phyloP scores from a whole-genome alignment of 2,329 filamentous ascomycete species.

The Hymenoscyphus fructigenus region DNA sequence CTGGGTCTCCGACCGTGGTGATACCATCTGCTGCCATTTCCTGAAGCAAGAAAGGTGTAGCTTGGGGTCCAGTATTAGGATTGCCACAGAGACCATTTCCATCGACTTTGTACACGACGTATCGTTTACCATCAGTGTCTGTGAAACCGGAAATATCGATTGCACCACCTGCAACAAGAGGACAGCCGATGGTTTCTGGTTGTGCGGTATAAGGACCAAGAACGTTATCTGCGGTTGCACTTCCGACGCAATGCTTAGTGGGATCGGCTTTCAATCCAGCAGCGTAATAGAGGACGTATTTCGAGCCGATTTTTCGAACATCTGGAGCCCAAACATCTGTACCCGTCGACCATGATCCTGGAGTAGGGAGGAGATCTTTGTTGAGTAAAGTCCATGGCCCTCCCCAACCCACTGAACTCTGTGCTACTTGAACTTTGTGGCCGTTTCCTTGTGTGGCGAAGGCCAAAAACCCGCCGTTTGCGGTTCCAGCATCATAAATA shows the following conservation, averaged over 20 bases:
- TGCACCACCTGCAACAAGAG: constrained; percentile 53
- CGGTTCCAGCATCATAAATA: constrained; percentile 39
- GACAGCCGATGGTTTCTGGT: constrained; percentile 46
- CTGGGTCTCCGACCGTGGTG: constrained; percentile 50
- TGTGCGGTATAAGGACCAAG: constrained; percentile 19
- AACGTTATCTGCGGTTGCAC: constrained; percentile 47
- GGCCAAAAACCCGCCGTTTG: constrained; percentile 53
- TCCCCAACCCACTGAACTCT: constrained; percentile 36
- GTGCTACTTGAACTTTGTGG: constrained; percentile 53
- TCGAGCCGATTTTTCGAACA: constrained; percentile 51
- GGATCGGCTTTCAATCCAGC: constrained; percentile 44
- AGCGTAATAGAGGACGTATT: constrained; percentile 61
- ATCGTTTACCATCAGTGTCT: constrained; percentile 54
- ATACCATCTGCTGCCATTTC: constrained; percentile 50
- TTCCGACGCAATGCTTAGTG: constrained; percentile 57
- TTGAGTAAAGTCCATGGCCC: constrained; percentile 50
- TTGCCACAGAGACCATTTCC: constrained; percentile 56
- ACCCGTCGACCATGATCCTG: constrained; percentile 54
- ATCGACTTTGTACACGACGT: constrained; percentile 66
- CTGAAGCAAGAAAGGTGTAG: constrained; percentile 59
- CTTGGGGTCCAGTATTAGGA: constrained; percentile 39
- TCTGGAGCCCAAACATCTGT: constrained; percentile 62
- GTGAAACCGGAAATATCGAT: constrained; percentile 63
- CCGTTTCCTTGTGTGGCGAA: constrained; percentile 55
- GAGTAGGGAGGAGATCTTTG: constrained; percentile 53